Evolutionary conservation across 192 early-diverging fungal species (phyloP), one percentile per base, ranked within the genome.

Genomic region (Helicostylum pulchrum): DNA sequence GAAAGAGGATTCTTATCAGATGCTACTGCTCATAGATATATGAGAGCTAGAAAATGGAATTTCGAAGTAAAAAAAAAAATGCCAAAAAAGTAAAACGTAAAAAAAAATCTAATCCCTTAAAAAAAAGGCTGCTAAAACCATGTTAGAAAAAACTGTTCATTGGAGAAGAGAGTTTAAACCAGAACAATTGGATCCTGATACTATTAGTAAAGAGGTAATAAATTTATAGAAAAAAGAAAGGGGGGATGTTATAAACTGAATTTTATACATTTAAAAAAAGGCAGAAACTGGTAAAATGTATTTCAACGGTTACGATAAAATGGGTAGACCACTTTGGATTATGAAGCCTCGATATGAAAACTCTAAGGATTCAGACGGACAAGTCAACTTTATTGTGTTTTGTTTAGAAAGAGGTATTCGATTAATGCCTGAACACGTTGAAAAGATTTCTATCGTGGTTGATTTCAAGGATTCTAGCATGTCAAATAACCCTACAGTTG

Each of bases 341-440:
- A 87, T 94, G 82, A 82, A 81, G 65, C 87, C 87, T 20, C 83
- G 84, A 42, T 77, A 80, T 46, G 87, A 97, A 60, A 92, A 93
- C 81, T 92, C 90, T 2, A 87, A 86, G 39, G 84, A 85, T 20
- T 74, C 76, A 0, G 75, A 82, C 14, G 62, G 80, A 53, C 92
- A 95, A 79, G 81, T 97, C 57, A 80, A 85, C 36, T 87, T 85
- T 74, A 83, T 90, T 30, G 84, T 94, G 7, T 97, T 87, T 71
- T 88, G 85, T 50, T 81, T 95, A n/a, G 92, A 97, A 71, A 60
- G 77, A 36, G 85, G 83, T 56, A 87, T 93, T 51, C 79, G 78
- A 42, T 58, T 87, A 15, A 85, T 91, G 80, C 88, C 89, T 23
- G 71, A 83, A 15, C 84, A 84, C 17, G 89, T 91, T 42, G 87